Evolutionary conservation across 495 filamentous ascomycete species (phyloP).

Genomic region (Podospora appendiculata): DNA sequence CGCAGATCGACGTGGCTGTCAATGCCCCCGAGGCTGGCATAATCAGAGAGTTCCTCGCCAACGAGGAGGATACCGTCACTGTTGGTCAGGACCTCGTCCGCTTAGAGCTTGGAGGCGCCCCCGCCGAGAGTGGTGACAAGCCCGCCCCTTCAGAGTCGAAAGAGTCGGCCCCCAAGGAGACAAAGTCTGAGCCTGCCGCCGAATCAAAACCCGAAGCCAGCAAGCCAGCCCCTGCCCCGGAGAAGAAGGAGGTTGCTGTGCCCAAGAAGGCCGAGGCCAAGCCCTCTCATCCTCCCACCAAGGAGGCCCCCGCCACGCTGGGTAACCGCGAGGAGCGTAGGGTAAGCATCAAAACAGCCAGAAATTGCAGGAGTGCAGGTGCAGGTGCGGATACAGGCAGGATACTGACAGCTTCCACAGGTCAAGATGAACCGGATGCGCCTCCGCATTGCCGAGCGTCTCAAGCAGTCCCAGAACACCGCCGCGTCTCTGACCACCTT

Average conservation of each 20-base stretch:
- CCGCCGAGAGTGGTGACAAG: conserved; percentile 44
- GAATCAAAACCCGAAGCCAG: conserved; percentile 33
- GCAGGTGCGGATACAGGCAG: not conserved
- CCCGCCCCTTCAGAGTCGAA: conserved; percentile 48
- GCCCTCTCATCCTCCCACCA: conserved; percentile 29
- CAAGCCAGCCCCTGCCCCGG: conserved; percentile 16
- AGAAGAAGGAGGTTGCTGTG: conserved; percentile 11
- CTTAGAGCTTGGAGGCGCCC: conserved; percentile 67
- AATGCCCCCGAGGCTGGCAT: conserved; percentile 89
- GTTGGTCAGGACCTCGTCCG: conserved; percentile 89
- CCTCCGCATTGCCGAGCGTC: conserved; percentile 88
- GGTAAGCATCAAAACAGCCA: conserved; percentile 40
- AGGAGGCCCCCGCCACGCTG: conserved; percentile 35
- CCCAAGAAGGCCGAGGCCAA: conserved; percentile 38
- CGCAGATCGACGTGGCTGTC: conserved; percentile 87
- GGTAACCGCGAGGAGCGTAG: conserved; percentile 85
- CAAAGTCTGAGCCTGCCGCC: conserved; percentile 43
- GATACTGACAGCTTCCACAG: conserved; percentile 33
- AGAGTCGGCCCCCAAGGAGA: conserved; percentile 48
- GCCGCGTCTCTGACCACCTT: conserved; percentile 96
- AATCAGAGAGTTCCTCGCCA: conserved; percentile 85
- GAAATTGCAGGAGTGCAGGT: not conserved
- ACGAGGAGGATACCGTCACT: conserved; percentile 90
- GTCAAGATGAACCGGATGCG: conserved; percentile 99
- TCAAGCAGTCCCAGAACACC: conserved; percentile 99